Base-by-base conservation (phyloP, 2,329 filamentous ascomycete genomes). In the Aurifilum marmelostoma region DNA sequence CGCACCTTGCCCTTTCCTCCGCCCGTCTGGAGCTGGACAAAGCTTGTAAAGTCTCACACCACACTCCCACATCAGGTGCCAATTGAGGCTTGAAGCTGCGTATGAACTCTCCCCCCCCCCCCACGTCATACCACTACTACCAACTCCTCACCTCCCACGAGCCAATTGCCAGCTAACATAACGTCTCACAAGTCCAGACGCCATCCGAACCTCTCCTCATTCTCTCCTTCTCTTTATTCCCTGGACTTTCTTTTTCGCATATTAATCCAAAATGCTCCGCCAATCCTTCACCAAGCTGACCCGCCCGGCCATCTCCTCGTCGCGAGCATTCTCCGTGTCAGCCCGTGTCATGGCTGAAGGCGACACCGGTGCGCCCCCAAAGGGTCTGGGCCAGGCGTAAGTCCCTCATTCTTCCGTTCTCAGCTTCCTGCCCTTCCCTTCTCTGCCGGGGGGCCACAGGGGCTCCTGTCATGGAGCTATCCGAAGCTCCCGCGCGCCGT, bases 301-400 rank as follows among this genome's bases (percentile, higher is more conserved):
- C 76, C 83, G 85, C 78, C 84, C 88, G 75, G 80, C 84, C 75
- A 76, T 82, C 72, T 75, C 83, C 72, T 76, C 81, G 72, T 80
- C 77, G 77, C 84, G 85, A 73, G 85, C 88, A 74, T 91, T 93
- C 83, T 85, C 89, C 71, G 88, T 85, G 73, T 87, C 89, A 69
- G 80, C 84, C 73, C 84, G 87, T 77, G 85, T 80, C 77, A 91
- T 93, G 88, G 82, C 79, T 71, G 90, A 87, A 74, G 92, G 92
- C 73, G 92, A 93, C 78, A 90, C 88, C 72, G 91, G 91, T 69
- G 80, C 86, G 68, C 85, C 85, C 71, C 84, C 83, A 75, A 85
- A 82, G 79, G 80, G 80, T 14, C 85, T 85, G 71, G 85, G 85
- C 77, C 74, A 77, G 76, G 82, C 85, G 86, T 88, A 80, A 78